Conservation (phyloP, 768 basidiomycete species). For the Lentinula lateritia region DNA sequence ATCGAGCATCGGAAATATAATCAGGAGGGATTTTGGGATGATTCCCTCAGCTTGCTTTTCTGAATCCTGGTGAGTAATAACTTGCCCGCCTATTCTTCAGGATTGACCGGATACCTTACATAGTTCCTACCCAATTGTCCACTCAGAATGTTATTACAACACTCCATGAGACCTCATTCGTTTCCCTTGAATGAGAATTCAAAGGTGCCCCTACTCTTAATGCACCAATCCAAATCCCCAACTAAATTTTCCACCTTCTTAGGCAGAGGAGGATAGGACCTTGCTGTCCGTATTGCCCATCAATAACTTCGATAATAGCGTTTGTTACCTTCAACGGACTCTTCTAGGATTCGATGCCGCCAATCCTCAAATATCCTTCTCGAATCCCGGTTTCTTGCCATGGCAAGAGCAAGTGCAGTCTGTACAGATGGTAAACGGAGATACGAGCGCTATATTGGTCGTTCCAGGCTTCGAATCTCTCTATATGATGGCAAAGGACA, state of each 20-base stretch:
- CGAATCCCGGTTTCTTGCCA: neutral
- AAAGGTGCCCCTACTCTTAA: neutral
- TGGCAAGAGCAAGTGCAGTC: neutral
- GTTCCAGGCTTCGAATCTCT: too few species aligned
- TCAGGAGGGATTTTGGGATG: neutral
- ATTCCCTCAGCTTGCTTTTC: too few species aligned
- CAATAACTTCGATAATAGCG: neutral
- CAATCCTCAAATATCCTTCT: too few species aligned
- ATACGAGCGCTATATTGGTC: too few species aligned
- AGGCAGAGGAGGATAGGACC: neutral
- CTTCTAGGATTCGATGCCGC: neutral
- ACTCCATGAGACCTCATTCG: neutral
- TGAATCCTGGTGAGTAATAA: too few species aligned
- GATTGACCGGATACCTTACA: too few species aligned
- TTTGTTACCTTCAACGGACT: neutral
- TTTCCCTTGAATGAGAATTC: neutral
- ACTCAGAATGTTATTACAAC: too few species aligned
- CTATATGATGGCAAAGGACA: neutral
- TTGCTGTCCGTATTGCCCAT: neutral
- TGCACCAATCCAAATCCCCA: neutral
- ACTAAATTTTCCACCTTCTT: neutral
- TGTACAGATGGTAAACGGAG: too few species aligned
- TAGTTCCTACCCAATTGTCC: too few species aligned
- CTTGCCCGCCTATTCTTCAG: too few species aligned
- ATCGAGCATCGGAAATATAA: neutral